Conservation (phyloP, 768 basidiomycete species). For the Leccinum rimulosum region DNA sequence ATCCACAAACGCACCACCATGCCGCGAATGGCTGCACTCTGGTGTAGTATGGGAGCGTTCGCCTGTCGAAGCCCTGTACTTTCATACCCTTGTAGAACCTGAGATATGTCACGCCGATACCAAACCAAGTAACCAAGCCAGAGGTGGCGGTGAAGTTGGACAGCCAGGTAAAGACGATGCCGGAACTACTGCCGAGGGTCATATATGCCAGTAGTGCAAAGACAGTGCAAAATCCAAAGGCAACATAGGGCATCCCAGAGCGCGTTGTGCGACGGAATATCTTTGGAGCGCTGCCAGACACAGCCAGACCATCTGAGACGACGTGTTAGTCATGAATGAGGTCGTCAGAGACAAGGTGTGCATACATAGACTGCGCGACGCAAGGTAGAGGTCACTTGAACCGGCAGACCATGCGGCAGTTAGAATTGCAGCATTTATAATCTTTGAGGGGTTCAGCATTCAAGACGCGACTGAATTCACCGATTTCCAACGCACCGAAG, state of each 20-base stretch:
- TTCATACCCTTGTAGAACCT: conserved; percentile 47
- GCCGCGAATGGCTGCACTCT: conserved; percentile 41
- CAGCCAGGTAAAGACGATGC: conserved; percentile 43
- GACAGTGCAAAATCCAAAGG: conserved; percentile 28
- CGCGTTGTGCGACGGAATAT: conserved; percentile 43
- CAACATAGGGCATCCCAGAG: conserved; percentile 45
- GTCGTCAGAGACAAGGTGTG: neutral
- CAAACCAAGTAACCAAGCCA: conserved; percentile 44
- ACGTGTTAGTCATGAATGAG: conserved; percentile 5
- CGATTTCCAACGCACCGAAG: conserved; percentile 35
- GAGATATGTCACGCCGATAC: conserved; percentile 45
- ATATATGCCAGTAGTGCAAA: conserved; percentile 42
- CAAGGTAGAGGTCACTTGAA: conserved; percentile 40
- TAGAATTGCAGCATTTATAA: conserved; percentile 42
- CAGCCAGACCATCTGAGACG: conserved; percentile 49
- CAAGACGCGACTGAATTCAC: neutral
- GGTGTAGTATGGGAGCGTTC: conserved; percentile 44
- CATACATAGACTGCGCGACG: conserved; percentile 39
- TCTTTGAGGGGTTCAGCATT: conserved; percentile 6
- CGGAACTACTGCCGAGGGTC: conserved; percentile 35
- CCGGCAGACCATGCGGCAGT: conserved; percentile 44
- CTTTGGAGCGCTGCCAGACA: conserved; percentile 51
- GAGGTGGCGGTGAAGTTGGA: conserved; percentile 34
- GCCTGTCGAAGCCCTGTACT: conserved; percentile 47
- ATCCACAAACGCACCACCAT: conserved; percentile 34